Base-by-base conservation (phyloP, 129 eudicot species). In the Flaveria robusta region DNA sequence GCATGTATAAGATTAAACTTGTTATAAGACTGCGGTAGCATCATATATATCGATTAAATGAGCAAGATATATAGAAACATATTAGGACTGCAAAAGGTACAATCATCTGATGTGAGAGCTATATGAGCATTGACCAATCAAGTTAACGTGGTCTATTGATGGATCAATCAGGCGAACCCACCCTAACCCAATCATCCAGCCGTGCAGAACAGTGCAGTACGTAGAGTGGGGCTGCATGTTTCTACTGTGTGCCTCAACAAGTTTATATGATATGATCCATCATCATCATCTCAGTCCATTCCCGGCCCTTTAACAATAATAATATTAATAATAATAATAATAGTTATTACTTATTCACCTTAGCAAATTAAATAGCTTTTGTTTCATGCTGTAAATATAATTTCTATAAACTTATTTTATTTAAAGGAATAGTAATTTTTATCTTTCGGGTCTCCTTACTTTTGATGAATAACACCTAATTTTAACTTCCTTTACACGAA, bases 101-200 rank as follows among this genome's bases (percentile, higher is more conserved):
- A 74, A 80, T 74, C 79, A 74, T 80, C 70, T 55, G 75, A 68
- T 66, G 79, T 27, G 65, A 50, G n/a, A 22, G 75, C 14, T 13
- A 34, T 23, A 72, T 7, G 79, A n/a, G 79, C 79, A 67, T 80
- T 80, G 84, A 80, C 84, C 71, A 80, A 80, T 80, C 75, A 55
- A 1, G 29, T 43, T 39, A 69, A 80, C 84, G 75, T 80, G 70
- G 84, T 74, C 75, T 70, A 80, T 66, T 63, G 22, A 55, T 74
- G 75, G 74, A 74, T 6, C 43, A 43, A 68, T 80, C 49, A 43
- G 13, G 66, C 67, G 70, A 66, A 42, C 62, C 65, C 77, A 74
- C 56, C 68, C 74, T 13, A 23, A 72, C 47, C 67, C 22, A 79
- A 74, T 66, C 83, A 79, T 65, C 62, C 74, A 79, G 50, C 51